These are phyloP conservation scores for Umbelopsis ramanniana DNA, from an alignment of 192 early-diverging fungal species.

Conservation along the genomic window DNA sequence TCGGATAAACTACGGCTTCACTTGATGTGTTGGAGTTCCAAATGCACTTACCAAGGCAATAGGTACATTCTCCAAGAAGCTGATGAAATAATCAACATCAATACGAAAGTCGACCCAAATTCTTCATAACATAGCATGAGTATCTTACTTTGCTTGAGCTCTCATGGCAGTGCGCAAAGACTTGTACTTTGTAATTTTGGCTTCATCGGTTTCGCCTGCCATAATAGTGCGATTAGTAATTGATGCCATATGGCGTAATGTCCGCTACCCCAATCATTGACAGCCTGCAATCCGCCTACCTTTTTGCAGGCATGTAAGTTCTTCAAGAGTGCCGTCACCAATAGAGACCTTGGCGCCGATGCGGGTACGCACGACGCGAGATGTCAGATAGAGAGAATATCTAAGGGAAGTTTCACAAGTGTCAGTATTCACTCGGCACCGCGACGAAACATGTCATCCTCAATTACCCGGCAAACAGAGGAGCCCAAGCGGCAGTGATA, in stretches of 20 bases:
- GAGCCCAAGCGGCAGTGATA: background rate
- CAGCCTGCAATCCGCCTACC: background rate
- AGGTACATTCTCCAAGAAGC: slow-evolving; percentile 2
- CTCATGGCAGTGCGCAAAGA: background rate
- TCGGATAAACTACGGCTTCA: background rate
- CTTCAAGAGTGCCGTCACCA: background rate
- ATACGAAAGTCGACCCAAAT: too few species aligned
- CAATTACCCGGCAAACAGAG: slow-evolving; percentile 2
- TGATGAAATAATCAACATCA: background rate
- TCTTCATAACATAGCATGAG: background rate
- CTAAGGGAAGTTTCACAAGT: background rate
- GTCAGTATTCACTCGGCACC: background rate
- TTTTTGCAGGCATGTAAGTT: background rate
- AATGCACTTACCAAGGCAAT: slow-evolving; percentile 11
- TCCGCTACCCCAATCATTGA: background rate
- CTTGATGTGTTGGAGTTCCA: background rate
- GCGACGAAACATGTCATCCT: background rate
- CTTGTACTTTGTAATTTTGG: background rate
- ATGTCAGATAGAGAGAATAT: background rate
- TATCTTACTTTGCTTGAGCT: slow-evolving; percentile 2
- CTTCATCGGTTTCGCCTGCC: background rate
- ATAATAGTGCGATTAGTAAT: background rate
- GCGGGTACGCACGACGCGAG: background rate
- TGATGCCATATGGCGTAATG: background rate
- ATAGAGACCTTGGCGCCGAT: background rate